phyloP scores from a whole-genome alignment of 495 filamentous ascomycete species.

The Aspergillus affinis region DNA sequence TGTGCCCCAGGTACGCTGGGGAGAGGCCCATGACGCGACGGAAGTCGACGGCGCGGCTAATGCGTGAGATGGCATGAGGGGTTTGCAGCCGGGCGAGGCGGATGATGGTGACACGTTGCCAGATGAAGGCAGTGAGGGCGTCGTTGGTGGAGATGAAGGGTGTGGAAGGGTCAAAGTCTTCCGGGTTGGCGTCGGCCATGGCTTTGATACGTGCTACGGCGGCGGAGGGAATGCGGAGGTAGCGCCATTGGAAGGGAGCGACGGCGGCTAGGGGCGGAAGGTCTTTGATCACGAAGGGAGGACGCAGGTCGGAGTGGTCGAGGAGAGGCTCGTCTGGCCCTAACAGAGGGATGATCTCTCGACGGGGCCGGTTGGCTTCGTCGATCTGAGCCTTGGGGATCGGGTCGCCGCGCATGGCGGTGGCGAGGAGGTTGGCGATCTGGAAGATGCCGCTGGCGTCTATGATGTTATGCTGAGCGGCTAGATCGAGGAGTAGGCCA shows the following conservation, averaged over 20 bases:
- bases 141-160: constrained; percentile 49
- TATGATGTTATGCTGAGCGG: constrained; percentile 43
- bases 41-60: constrained; percentile 39
- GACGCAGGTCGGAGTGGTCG: constrained; percentile 33
- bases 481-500: constrained; percentile 30
- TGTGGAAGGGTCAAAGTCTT: constrained; percentile 3
- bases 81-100: constrained; percentile 13
- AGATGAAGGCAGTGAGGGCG: constrained; percentile 50
- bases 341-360: constrained; percentile 32
- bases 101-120: constrained; percentile 31
- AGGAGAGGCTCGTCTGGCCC: constrained; percentile 23
- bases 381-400: constrained; percentile 22
- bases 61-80: constrained; percentile 22
- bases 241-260: constrained; percentile 18
- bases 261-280: constrained; percentile 6
- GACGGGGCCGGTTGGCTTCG: constrained; percentile 35
- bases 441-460: constrained; percentile 39
- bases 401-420: constrained; percentile 20
- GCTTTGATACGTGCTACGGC: constrained; percentile 20
- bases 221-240: constrained; percentile 23
- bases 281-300: constrained; percentile 2
- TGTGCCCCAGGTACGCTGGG: constrained; percentile 38
- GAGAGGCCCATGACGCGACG: constrained; percentile 34
- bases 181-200: constrained; percentile 14
- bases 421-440: constrained; percentile 34